Evolutionary conservation across 768 basidiomycete species (phyloP), one percentile per base, ranked within the genome.

Genomic region (Naganishia vishniacii): DNA sequence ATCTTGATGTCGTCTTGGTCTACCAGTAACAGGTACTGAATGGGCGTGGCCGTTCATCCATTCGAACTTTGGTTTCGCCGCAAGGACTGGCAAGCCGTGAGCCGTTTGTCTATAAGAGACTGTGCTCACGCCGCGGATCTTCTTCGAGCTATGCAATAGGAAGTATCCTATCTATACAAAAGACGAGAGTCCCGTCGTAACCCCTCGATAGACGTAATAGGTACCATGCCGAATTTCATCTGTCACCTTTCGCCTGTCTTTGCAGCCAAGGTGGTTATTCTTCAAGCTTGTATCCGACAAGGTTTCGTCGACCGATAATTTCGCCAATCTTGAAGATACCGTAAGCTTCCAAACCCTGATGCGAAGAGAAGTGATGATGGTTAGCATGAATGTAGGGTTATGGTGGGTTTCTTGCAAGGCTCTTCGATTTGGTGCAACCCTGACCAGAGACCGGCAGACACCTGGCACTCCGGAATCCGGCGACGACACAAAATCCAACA

Each of bases 271-370:
- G 32, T 15, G 47, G 58, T 58, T 73, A 71, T 66, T 78, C 75
- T 65, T 75, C 73, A 53, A 77, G 60, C 62, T 68, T 69, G 73
- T 78, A 78, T 23, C 77, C 77, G 53, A 77, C 73, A 12, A 78
- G 37, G 71, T 75, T 70, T 46, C 75, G 68, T 53, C 75, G 65
- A 45, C 77, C 77, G 64, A 78, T 72, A 62, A 77, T 76, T 68
- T 78, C 77, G 16, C 77, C 77, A 53, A 78, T 67, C 60, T 70
- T 70, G 75, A 77, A 78, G 69, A 78, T 73, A 64, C 74, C 75
- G 70, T 77, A 78, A 7, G 72, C 72, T 62, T 78, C 76, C 61
- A 76, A 44, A 51, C 72, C 70, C 76, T 77, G 61, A 47, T 12
- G 48, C 32, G 3, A 53, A 37, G 41, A 23, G n/a, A 34, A 40